Evolutionary conservation across 2,329 filamentous ascomycete genomes (phyloP), one percentile per base, ranked within the genome.

Genomic region (Penicillium sp.): DNA sequence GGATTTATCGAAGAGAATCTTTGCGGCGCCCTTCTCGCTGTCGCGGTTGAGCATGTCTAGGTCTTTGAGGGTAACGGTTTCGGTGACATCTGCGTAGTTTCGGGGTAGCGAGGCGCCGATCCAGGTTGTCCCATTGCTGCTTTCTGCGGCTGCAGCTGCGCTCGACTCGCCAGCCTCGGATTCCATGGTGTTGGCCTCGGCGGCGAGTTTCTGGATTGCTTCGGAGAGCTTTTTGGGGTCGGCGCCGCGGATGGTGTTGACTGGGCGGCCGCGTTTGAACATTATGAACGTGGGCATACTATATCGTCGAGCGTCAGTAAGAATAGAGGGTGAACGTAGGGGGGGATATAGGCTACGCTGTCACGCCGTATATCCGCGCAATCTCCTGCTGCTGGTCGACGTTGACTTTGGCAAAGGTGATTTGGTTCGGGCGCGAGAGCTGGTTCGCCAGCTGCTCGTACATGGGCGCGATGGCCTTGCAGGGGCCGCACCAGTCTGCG

Each of bases 211-310:
- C 71, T 86, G 82, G 58, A 96, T 81, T 16, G 88, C 82, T 42
- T 83, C 79, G 66, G 86, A 84, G 16, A 97, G 83, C 66, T 86
- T 85, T 56, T 79, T 75, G 14, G 84, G 81, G 70, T 96, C 84
- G 49, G 89, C 89, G 46, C 91, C 92, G 68, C 83, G 81, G 59
- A 94, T 83, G 65, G 84, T 87, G 52, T 88, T 82, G 47, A 84
- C 81, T 56, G 85, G 77, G 61, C 84, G 79, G 64, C 86, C 87
- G 68, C 88, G 82, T 65, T 88, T 87, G 78, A 90, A 95, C 66
- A 97, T 82, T 68, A 97, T 83, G 73, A 97, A 96, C n/a, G 92
- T 96, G 8, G 94, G 94, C 69, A 93, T 92, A 62, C 81, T 83
- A 47, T n/a, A 33, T 23, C 30, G 48, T 26, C 33, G 20, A 9